phyloP scores from a whole-genome alignment of 192 early-diverging fungal species.

The Kappamyces sp. region DNA sequence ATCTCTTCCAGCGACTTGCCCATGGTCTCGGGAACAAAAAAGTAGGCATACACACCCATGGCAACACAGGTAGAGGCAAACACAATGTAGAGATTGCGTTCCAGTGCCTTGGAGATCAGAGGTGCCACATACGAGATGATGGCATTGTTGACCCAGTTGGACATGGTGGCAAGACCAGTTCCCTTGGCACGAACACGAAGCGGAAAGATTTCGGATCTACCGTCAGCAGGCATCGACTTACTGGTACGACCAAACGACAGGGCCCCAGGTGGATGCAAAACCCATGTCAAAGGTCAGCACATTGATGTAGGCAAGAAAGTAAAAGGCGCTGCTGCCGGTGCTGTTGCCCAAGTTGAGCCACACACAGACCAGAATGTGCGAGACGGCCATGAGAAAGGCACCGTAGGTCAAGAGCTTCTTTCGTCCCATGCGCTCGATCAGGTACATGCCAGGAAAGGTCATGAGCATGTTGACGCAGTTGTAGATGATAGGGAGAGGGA shows the following conservation, averaged over 20 bases:
- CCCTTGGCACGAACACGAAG: slow-evolving; percentile 60
- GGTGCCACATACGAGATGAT: slow-evolving; percentile 52
- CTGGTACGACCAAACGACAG: slow-evolving; percentile 66
- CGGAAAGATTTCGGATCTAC: slow-evolving; percentile 65
- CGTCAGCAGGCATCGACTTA: too few relatives aligned
- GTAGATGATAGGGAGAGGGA: slow-evolving; percentile 47
- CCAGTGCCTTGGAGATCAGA: slow-evolving; percentile 44
- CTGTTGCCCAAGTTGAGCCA: slow-evolving; percentile 39
- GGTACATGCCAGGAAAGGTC: slow-evolving; percentile 85
- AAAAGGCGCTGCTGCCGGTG: slow-evolving; percentile 17
- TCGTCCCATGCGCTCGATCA: slow-evolving; percentile 79
- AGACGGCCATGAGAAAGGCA: slow-evolving; percentile 60
- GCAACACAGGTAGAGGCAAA: slow-evolving; percentile 40
- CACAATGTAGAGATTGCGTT: slow-evolving; percentile 40
- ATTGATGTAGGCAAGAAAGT: slow-evolving; percentile 46
- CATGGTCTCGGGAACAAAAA: slow-evolving; percentile 81
- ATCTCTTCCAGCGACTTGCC: slow-evolving; percentile 80
- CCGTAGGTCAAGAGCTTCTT: slow-evolving; percentile 71
- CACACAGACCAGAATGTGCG: slow-evolving; percentile 56
- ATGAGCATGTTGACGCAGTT: slow-evolving; percentile 76
- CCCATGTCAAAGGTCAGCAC: slow-evolving; percentile 61
- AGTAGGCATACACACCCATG: slow-evolving; percentile 48
- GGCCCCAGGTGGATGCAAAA: slow-evolving; percentile 72
- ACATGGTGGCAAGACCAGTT: slow-evolving; percentile 54
- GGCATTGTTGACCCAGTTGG: slow-evolving; percentile 65